Percentiles rank a stretch among this genome's conserved stretches.
These are phyloP conservation scores for Aegilops umbellulata DNA, from an alignment of 176 grass and related monocot genomes.

Conservation along the genomic window DNA sequence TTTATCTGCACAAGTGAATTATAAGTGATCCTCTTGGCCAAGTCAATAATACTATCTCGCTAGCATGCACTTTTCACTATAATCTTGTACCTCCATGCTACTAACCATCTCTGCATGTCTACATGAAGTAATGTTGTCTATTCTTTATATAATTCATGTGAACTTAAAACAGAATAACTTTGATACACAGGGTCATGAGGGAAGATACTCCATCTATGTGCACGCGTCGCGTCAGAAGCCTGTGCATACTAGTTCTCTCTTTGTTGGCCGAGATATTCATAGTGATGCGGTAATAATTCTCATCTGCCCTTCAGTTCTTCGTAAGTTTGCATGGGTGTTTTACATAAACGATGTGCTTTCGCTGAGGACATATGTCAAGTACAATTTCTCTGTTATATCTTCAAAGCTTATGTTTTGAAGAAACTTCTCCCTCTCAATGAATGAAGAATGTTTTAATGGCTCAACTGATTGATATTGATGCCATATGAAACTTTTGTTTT, in stretches of 20 bases:
- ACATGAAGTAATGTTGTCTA: not conserved
- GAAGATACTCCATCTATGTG: constrained; percentile 92
- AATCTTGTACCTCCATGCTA: not conserved
- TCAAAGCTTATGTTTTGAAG: not conserved
- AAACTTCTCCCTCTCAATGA: not conserved
- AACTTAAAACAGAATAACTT: constrained; percentile 15
- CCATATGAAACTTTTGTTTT: not conserved
- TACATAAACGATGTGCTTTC: not conserved
- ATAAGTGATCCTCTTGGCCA: constrained; percentile 1
- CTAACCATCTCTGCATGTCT: not conserved
- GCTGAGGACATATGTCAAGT: not conserved
- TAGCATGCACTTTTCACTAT: not conserved
- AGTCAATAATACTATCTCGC: not conserved
- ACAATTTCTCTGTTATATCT: constrained; percentile 14
- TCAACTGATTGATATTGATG: not conserved
- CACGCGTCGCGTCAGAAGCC: constrained; percentile 86
- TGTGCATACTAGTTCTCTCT: constrained; percentile 81
- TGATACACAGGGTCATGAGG: constrained; percentile 72
- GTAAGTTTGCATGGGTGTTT: not conserved
- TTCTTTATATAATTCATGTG: constrained; percentile 22
- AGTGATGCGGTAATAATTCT: constrained; percentile 70
- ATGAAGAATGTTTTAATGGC: not conserved
- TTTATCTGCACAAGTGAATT: not conserved
- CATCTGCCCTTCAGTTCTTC: not conserved
- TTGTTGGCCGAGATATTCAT: constrained; percentile 82